A percentile compares a stretch with the other conserved stretches of the same genome.
These are phyloP conservation scores for Penicillium mononematosum DNA, from an alignment of 495 filamentous ascomycete genomes.

Conservation along the genomic window DNA sequence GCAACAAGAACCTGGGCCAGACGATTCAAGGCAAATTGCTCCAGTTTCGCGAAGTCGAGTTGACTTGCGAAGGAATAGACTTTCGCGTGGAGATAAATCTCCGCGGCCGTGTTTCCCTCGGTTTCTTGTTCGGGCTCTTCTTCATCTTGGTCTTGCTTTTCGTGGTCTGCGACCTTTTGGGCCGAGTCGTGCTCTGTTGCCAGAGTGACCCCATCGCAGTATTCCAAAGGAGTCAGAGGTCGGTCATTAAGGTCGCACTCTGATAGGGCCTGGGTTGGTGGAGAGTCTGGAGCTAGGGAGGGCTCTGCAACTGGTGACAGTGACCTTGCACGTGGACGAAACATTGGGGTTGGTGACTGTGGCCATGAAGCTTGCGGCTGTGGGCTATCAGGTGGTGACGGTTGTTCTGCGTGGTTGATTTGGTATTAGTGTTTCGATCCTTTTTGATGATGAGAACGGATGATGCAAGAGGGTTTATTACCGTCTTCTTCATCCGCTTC, in stretches of 20 bases:
- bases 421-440: background rate
- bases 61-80: slow-evolving; percentile 11
- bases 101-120: background rate
- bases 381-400: background rate
- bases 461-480: background rate
- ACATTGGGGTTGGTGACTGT: background rate
- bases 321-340: background rate
- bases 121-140: background rate
- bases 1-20: slow-evolving; percentile 2
- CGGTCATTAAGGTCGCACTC: slow-evolving; percentile 2
- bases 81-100: slow-evolving; percentile 11
- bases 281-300: background rate
- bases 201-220: background rate
- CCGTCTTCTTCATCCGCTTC: background rate
- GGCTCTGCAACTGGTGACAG: background rate
- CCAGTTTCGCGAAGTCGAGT: background rate
- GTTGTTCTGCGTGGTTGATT: background rate
- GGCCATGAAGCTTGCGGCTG: background rate
- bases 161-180: background rate
- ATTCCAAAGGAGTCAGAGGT: slow-evolving; percentile 1
- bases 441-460: background rate
- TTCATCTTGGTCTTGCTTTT: background rate
- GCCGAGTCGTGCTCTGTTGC: background rate
- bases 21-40: slow-evolving; percentile 1
- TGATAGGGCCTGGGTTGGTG: background rate